Conservation (phyloP, 1,284 basidiomycete species). For the Cutaneotrichosporon daszewskae region DNA sequence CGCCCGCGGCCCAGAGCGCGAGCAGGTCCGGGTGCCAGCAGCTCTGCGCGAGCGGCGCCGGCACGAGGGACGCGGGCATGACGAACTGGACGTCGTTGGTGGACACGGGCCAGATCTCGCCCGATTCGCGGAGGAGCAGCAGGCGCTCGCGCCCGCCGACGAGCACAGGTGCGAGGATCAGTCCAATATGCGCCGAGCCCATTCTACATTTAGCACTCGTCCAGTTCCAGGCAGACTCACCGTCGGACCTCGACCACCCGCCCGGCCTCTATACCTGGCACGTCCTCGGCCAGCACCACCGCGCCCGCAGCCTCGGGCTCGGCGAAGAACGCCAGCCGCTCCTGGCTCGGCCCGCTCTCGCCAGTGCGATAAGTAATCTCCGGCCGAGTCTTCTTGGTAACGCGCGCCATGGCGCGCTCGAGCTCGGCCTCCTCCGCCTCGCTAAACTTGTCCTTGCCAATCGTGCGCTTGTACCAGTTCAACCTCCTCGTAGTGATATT, state of each 20-base stretch:
- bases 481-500: not conserved
- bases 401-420: slow-evolving; percentile 10
- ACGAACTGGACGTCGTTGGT: slow-evolving; percentile 43
- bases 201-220: slow-evolving; percentile 8
- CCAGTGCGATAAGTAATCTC: slow-evolving; percentile 3
- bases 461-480: slow-evolving; percentile 3
- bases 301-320: slow-evolving; percentile 1
- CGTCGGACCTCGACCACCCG: slow-evolving; percentile 37
- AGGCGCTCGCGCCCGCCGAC: slow-evolving; percentile 26
- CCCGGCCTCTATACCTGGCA: slow-evolving; percentile 27
- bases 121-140: slow-evolving; percentile 30
- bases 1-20: slow-evolving; percentile 19
- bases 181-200: slow-evolving; percentile 24
- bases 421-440: slow-evolving; percentile 11
- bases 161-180: slow-evolving; percentile 33
- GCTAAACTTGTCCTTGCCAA: slow-evolving; percentile 1
- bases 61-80: slow-evolving; percentile 35
- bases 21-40: slow-evolving; percentile 32
- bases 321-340: slow-evolving; percentile 11
- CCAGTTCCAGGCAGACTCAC: slow-evolving; percentile 17
- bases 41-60: slow-evolving; percentile 12
- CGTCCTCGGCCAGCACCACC: slow-evolving; percentile 9
- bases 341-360: slow-evolving; percentile 4
- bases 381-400: not conserved
- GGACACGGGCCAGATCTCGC: slow-evolving; percentile 39